Evolutionary conservation across 1,284 basidiomycete species (phyloP).

Genomic region (Ustilago hordei): DNA sequence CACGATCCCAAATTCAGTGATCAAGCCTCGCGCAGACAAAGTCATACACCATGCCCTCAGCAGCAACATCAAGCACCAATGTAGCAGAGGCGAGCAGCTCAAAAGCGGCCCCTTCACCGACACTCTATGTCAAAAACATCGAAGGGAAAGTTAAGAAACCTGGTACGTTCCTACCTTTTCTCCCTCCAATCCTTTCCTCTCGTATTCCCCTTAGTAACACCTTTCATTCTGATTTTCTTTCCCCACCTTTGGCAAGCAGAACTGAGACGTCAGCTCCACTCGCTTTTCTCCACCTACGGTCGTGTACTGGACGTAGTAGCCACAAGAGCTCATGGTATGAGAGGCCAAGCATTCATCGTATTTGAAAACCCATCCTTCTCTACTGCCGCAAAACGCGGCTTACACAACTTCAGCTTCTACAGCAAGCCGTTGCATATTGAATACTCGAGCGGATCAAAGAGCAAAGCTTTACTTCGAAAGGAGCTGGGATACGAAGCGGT

Average conservation of each 20-base stretch:
- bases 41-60: neutral
- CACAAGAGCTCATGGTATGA: conserved; percentile 86
- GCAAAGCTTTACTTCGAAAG: conserved; percentile 77
- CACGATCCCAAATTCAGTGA: neutral
- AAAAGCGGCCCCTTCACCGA: conserved; percentile 76
- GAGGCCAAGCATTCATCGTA: conserved; percentile 95
- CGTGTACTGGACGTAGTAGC: conserved; percentile 93
- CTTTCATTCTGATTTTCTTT: neutral
- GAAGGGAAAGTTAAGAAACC: conserved; percentile 94
- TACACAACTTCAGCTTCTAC: conserved; percentile 92
- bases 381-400: conserved; percentile 88
- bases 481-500: conserved; percentile 59
- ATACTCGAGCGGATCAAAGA: conserved; percentile 83
- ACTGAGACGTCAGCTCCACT: conserved; percentile 83
- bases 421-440: conserved; percentile 84
- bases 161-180: conserved; percentile 68
- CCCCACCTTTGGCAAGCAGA: conserved; percentile 72
- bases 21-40: neutral
- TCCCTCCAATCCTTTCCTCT: neutral
- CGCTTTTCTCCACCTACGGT: conserved; percentile 92
- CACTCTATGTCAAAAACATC: conserved; percentile 93
- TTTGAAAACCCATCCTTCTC: conserved; percentile 89
- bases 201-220: neutral
- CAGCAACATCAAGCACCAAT: neutral
- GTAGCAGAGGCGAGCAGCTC: neutral